phyloP scores from a whole-genome alignment of 257 asterid species.

The Asclepias syriaca region DNA sequence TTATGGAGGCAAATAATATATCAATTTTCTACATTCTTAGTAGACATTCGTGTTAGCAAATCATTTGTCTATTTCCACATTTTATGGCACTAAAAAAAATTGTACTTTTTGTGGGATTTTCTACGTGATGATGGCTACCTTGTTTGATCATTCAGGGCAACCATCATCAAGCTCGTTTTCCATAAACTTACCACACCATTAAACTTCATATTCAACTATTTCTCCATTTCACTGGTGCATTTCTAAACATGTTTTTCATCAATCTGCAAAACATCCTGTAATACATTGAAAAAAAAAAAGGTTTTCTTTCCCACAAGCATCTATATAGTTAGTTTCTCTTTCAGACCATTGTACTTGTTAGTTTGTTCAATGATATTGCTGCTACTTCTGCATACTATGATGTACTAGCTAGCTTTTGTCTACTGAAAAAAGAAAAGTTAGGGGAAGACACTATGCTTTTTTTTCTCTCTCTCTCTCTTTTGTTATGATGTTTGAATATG shows the following conservation, averaged over 20 bases:
- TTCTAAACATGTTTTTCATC: background rate
- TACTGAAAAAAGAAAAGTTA: background rate
- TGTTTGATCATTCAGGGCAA: background rate
- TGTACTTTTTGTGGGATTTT: background rate
- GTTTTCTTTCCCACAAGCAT: background rate
- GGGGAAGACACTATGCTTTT: background rate
- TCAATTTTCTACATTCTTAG: background rate
- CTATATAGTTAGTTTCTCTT: background rate
- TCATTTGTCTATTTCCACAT: background rate
- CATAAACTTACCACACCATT: background rate
- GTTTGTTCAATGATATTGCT: background rate
- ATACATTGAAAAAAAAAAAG: background rate
- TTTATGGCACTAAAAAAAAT: background rate
- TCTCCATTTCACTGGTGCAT: slow-evolving; percentile 33
- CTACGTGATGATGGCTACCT: background rate
- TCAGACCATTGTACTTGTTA: too few relatives aligned
- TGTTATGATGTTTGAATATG: background rate
- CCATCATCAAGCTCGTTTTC: background rate
- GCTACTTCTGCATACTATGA: background rate
- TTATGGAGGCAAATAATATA: background rate
- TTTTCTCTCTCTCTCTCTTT: too few relatives aligned
- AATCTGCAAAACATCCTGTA: background rate
- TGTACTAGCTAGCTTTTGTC: background rate
- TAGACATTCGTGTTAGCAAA: background rate
- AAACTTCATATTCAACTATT: slow-evolving; percentile 14